Base-by-base conservation (phyloP, 2,329 filamentous ascomycete genomes). In the Beauveria brongniartii region DNA sequence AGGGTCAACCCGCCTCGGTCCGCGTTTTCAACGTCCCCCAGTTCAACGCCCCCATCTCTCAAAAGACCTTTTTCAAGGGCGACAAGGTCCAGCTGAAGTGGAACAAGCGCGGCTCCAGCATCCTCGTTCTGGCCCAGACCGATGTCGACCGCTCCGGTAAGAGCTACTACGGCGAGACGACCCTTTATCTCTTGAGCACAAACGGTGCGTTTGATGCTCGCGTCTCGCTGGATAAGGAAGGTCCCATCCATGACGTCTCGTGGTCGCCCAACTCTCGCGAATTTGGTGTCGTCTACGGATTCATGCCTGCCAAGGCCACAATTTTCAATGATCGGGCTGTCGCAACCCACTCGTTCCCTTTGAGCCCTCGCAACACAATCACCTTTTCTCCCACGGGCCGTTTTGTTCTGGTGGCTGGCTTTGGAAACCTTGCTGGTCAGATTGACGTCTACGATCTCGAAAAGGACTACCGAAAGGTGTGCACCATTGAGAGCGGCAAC, bases 61-160 rank as follows among this genome's bases (percentile, higher is more conserved):
- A 97, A 74, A 99, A 99, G 86, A 97, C 89, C 1, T 99, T 99
- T 73, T 99, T 92, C 85, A 99, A 99, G 80, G 92, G 92, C 65
- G 94, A 99, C 80, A 97, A 97, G 80, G 93, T 99, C 53, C 92
- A 97, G 76, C 80, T 99, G 71, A 97, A 97, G 80, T 99, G 94
- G 94, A 99, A 99, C 77, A 85, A 88, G 67, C 81, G 91, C 64
- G 94, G 94, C 58, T 96, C 92, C 43, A 93, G 88, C 72, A 77
- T 97, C 72, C 89, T 99, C 70, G 93, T 97, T 66, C 84, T 99
- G 69, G 93, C 94, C 61, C 92, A 97, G 79, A 99, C 94, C 37
- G 94, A 99, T 65, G 94, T 97, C 59, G 94, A 99, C 77, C 95
- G 94, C 79, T 92, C 92, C 62, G 95, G 95, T 76, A 97, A 97